A percentile compares a stretch with the other conserved stretches of the same genome.
Conservation (phyloP, 257 asterid species). For the Solanum paucissectum region DNA sequence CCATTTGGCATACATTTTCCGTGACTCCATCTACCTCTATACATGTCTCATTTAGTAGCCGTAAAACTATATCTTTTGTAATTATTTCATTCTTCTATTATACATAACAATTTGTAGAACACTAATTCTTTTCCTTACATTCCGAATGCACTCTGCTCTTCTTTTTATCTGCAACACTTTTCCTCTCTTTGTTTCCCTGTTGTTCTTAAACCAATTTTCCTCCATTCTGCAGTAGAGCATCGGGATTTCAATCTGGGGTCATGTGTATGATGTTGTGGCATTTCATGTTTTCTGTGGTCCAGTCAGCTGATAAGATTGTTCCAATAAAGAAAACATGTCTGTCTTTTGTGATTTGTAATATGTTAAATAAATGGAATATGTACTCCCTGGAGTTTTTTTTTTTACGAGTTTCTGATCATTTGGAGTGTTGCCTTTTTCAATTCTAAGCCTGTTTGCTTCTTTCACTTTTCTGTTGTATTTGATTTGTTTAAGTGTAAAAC, state of each 20-base stretch:
- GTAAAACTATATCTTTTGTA: not conserved
- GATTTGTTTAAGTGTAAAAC: too few relatives aligned
- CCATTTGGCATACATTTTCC: too few relatives aligned
- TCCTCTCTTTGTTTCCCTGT: not conserved
- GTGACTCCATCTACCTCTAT: too few relatives aligned
- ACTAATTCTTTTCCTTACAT: not conserved
- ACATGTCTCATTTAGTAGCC: too few relatives aligned
- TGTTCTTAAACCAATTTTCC: not conserved
- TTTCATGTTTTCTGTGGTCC: not conserved
- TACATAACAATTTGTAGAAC: not conserved
- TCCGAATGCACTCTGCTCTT: not conserved
- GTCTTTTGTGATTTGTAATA: too few relatives aligned
- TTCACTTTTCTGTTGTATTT: too few relatives aligned
- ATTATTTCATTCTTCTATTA: not conserved
- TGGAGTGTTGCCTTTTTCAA: too few relatives aligned
- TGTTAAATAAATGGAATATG: too few relatives aligned
- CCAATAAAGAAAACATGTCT: not conserved
- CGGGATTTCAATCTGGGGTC: not conserved
- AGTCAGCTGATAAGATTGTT: not conserved
- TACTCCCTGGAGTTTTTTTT: too few relatives aligned
- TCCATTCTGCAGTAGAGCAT: not conserved
- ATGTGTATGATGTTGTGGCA: not conserved
- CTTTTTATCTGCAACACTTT: too few relatives aligned
- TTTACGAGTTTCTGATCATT: too few relatives aligned
- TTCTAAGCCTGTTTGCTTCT: too few relatives aligned